A percentile compares a stretch with the other conserved stretches of the same genome.
Conservation (phyloP, 2,329 filamentous ascomycete species). For the Clathrospora elynae region DNA sequence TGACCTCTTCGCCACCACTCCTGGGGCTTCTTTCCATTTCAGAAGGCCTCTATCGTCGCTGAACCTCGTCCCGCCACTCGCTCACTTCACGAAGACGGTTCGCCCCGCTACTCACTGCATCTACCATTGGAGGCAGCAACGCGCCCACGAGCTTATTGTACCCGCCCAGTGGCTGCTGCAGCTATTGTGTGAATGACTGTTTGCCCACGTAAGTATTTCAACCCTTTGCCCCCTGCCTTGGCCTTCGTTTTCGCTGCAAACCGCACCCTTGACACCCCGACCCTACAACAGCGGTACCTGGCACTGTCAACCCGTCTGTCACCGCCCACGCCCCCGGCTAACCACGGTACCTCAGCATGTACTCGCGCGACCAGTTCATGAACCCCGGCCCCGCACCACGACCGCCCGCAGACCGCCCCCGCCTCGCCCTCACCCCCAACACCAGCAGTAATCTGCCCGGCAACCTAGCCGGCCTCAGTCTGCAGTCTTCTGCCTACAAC, state of each 20-base stretch:
- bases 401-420: slow-evolving; percentile 82
- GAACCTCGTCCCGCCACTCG: slow-evolving; percentile 11
- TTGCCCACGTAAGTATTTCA: slow-evolving; percentile 33
- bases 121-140: slow-evolving; percentile 16
- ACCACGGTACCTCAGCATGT: slow-evolving; percentile 55
- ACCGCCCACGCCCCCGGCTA: slow-evolving; percentile 11
- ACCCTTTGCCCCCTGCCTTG: slow-evolving; percentile 6
- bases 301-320: neutral
- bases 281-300: slow-evolving; percentile 4
- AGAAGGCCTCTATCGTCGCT: neutral
- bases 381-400: slow-evolving; percentile 94
- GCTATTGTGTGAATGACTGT: slow-evolving; percentile 27
- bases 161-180: slow-evolving; percentile 10
- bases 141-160: slow-evolving; percentile 17
- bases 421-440: slow-evolving; percentile 78
- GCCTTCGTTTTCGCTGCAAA: slow-evolving; percentile 2
- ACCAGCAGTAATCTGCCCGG: slow-evolving; percentile 69
- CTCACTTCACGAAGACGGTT: slow-evolving; percentile 16
- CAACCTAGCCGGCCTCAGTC: slow-evolving; percentile 78
- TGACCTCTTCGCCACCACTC: slow-evolving; percentile 9
- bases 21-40: slow-evolving; percentile 2
- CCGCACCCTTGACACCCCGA: slow-evolving; percentile 1
- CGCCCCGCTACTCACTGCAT: slow-evolving; percentile 41
- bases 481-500: slow-evolving; percentile 63
- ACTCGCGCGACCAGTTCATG: slow-evolving; percentile 77